Percentiles rank a stretch among this genome's conserved stretches.
Conservation (phyloP, 1,284 basidiomycete species). For the Athelia sp. region DNA sequence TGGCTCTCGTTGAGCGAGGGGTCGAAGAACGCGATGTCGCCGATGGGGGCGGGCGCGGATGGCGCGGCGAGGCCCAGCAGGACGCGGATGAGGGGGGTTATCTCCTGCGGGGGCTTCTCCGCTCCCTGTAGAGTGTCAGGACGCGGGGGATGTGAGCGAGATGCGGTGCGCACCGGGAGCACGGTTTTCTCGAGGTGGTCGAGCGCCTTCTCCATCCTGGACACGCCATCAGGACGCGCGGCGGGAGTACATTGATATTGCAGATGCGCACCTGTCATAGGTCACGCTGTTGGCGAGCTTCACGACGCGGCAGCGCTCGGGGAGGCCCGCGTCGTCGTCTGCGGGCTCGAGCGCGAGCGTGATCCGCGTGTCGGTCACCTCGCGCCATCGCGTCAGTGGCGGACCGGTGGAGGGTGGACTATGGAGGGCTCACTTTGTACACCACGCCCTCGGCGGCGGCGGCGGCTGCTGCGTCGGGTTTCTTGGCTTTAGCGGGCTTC, state of each 20-base stretch:
- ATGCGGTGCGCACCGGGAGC: slow-evolving; percentile 20
- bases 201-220: slow-evolving; percentile 79
- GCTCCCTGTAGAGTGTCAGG: slow-evolving; percentile 18
- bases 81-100: slow-evolving; percentile 53
- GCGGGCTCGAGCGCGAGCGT: slow-evolving; percentile 69
- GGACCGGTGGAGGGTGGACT: too few species aligned
- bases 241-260: too few species aligned
- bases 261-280: slow-evolving; percentile 73
- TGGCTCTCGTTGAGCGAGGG: slow-evolving; percentile 79
- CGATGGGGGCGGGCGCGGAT: slow-evolving; percentile 28
- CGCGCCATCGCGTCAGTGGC: too few species aligned
- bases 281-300: slow-evolving; percentile 92
- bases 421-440: slow-evolving; percentile 63
- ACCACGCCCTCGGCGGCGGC: slow-evolving; percentile 68
- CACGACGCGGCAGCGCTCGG: slow-evolving; percentile 77
- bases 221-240: too few species aligned
- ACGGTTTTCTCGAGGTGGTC: slow-evolving; percentile 53
- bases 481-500: slow-evolving; percentile 43
- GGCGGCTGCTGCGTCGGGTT: slow-evolving; percentile 31
- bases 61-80: slow-evolving; percentile 59
- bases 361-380: slow-evolving; percentile 76
- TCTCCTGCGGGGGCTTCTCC: slow-evolving; percentile 36
- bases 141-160: too few species aligned
- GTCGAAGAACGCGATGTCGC: slow-evolving; percentile 69
- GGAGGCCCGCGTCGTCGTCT: slow-evolving; percentile 66